phyloP scores from a whole-genome alignment of 345 rosid genomes.

The Populus ilicifolia region DNA sequence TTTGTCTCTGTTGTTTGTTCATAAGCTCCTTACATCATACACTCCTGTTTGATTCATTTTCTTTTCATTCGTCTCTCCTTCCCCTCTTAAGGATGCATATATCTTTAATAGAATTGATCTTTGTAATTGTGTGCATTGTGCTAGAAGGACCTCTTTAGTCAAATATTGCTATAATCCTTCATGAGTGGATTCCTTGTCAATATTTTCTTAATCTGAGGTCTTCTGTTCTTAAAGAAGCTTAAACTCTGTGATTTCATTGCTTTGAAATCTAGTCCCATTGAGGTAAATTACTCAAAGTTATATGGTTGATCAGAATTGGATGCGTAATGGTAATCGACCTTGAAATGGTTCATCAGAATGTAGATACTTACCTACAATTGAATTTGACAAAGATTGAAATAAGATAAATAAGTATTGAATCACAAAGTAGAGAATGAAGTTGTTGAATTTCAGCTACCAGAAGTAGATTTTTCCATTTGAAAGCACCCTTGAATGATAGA shows the following conservation, averaged over 20 bases:
- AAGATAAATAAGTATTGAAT: neutral
- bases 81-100: neutral
- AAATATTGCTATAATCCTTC: neutral
- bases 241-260: neutral
- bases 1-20: neutral
- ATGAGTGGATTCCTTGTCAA: neutral
- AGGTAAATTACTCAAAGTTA: neutral
- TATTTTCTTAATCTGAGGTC: neutral
- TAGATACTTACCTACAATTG: neutral
- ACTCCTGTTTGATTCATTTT: neutral
- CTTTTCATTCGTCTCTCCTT: neutral
- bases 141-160: neutral
- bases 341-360: neutral
- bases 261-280: neutral
- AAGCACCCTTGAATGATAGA: neutral
- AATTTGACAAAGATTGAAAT: neutral
- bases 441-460: neutral
- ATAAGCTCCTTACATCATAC: neutral
- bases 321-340: neutral
- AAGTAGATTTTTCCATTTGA: neutral
- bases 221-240: neutral
- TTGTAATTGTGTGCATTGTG: neutral
- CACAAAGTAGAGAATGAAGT: neutral
- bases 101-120: neutral
- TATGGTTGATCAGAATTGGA: neutral